Conservation (phyloP, 2,329 filamentous ascomycete species). For the Balansia obtecta region DNA sequence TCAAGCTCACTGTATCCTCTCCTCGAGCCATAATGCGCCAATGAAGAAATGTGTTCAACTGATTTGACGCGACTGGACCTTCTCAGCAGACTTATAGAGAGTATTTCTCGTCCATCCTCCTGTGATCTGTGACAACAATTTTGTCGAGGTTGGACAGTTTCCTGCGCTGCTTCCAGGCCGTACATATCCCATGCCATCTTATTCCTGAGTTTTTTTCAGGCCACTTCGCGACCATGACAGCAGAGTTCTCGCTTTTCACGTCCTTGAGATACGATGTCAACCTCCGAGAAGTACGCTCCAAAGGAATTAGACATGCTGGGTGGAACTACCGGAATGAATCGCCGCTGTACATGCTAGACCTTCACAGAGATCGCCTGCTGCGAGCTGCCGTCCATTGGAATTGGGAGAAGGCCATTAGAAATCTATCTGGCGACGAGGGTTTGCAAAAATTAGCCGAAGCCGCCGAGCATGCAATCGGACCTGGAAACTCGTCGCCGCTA, state of each 20-base stretch:
- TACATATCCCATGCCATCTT: neutral
- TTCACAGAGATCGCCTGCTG: slow-evolving; percentile 69
- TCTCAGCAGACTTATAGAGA: neutral
- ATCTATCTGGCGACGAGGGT: slow-evolving; percentile 33
- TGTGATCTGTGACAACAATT: no score
- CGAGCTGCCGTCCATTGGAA: slow-evolving; percentile 44
- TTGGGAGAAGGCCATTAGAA: slow-evolving; percentile 34
- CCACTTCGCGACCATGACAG: slow-evolving; percentile 17
- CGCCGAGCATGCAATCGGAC: slow-evolving; percentile 24
- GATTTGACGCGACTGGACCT: neutral
- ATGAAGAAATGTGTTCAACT: neutral
- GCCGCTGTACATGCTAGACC: slow-evolving; percentile 66
- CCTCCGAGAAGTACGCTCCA: slow-evolving; percentile 33
- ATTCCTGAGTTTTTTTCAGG: neutral
- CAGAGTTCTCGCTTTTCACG: slow-evolving; percentile 51
- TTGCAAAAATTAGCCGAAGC: slow-evolving; percentile 25
- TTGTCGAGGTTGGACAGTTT: no score
- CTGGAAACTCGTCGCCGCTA: slow-evolving; percentile 22
- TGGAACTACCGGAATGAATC: slow-evolving; percentile 43
- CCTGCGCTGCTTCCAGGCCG: no score
- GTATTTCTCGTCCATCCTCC: neutral
- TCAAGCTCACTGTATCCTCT: neutral
- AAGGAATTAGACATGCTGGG: slow-evolving; percentile 27
- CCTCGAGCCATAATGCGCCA: neutral
- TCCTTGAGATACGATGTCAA: slow-evolving; percentile 58